These are phyloP conservation scores for Tricholoma matsutake DNA, from an alignment of 768 basidiomycete species.

Conservation along the genomic window DNA sequence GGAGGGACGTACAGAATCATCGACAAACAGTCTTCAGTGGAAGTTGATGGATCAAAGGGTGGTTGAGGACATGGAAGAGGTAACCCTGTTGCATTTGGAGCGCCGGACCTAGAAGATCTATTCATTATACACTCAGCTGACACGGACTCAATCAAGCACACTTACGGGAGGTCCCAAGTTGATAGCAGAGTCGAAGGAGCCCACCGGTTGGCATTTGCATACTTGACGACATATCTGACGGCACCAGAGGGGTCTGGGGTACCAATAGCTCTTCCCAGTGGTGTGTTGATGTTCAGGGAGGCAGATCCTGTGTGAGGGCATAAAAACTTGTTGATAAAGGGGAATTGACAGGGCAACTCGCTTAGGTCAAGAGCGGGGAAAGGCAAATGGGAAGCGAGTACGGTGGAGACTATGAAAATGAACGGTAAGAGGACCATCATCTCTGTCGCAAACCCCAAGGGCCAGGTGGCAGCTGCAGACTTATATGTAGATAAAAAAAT, in stretches of 20 bases:
- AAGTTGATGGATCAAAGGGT: conserved; percentile 42
- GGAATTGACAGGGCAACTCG: conserved; percentile 45
- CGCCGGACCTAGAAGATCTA: conserved; percentile 39
- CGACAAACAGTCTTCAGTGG: conserved; percentile 79
- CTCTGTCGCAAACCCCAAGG: not conserved
- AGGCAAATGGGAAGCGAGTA: conserved; percentile 29
- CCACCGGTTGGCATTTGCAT: conserved; percentile 65
- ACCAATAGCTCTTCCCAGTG: conserved; percentile 57
- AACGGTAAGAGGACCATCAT: conserved; percentile 35
- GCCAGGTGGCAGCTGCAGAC: not conserved
- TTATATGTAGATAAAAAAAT: no score
- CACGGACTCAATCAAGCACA: conserved; percentile 7
- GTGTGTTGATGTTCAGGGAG: conserved; percentile 35
- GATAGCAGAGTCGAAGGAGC: conserved; percentile 49
- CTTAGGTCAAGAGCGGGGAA: conserved; percentile 36
- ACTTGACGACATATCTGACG: conserved; percentile 60
- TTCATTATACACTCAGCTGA: conserved; percentile 2
- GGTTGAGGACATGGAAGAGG: conserved; percentile 76
- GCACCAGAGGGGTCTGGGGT: conserved; percentile 45
- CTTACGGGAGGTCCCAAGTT: conserved; percentile 64
- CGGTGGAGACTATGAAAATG: conserved; percentile 25
- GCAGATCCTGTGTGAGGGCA: conserved; percentile 37
- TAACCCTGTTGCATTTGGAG: conserved; percentile 48
- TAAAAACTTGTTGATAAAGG: conserved; percentile 38
- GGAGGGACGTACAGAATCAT: conserved; percentile 71